These are phyloP conservation scores for Claviceps africana DNA, from an alignment of 2,329 filamentous ascomycete species.

Conservation along the genomic window DNA sequence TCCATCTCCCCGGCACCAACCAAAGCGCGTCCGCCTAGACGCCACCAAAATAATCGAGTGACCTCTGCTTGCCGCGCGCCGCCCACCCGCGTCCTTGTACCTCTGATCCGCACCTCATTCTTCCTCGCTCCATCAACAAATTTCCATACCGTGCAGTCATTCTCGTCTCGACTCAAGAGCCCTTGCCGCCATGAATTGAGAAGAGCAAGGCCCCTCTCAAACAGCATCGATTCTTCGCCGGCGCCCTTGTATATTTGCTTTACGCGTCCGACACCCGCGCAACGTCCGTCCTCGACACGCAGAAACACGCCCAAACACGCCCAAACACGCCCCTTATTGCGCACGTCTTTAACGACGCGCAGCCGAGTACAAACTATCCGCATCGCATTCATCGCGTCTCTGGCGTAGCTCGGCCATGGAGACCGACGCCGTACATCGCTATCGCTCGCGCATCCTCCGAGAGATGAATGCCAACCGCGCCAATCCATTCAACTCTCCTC, in stretches of 20 bases:
- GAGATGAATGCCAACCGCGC: conserved; percentile 39
- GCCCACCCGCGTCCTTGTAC: background rate
- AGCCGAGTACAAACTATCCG: background rate
- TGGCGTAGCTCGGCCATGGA: conserved; percentile 24
- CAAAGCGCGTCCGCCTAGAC: conserved; percentile 4
- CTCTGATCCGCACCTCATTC: too few relatives aligned
- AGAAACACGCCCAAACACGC: background rate
- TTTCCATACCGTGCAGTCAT: background rate
- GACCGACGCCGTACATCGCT: conserved; percentile 25
- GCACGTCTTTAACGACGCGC: background rate
- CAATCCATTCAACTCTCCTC: conserved; percentile 44
- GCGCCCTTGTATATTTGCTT: conserved; percentile 2
- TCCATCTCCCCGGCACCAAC: conserved; percentile 11
- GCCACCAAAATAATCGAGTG: background rate
- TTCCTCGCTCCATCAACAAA: background rate
- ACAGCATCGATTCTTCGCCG: conserved; percentile 4
- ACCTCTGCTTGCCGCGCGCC: conserved; percentile 1
- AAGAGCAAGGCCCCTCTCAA: background rate
- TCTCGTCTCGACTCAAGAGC: background rate
- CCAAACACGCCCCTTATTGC: background rate
- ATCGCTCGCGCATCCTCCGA: conserved; percentile 34
- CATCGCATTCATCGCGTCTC: conserved; percentile 9
- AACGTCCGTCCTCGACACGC: too few relatives aligned
- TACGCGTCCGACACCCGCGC: background rate
- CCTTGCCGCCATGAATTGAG: conserved; percentile 1